Evolutionary conservation across 305 asterid species (phyloP), one percentile per base, ranked within the genome.

Genomic region (Nicotiana rustica): DNA sequence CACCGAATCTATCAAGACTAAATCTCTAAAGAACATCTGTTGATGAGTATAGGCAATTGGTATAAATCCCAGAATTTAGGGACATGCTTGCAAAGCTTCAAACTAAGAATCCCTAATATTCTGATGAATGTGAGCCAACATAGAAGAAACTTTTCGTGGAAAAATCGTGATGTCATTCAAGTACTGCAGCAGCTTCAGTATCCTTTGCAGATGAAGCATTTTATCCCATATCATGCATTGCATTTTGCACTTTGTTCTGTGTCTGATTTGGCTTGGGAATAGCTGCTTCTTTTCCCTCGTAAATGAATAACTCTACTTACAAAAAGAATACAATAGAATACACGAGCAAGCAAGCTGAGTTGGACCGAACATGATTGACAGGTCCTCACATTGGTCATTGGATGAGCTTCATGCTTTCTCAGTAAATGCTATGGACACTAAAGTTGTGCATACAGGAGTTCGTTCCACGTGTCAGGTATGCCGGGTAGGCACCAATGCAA

Each of bases 401-500:
- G 19, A 71, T 47, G 61, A 47, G 78, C 78, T 47, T 71, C 78
- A 21, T 71, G 62, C 36, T 71, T 47, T 71, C 49, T 21, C 62
- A 71, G 38, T 61, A 71, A 60, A 71, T 71, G 25, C 18, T 3
- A 71, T 71, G 14, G 18, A 47, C 62, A 71, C 88, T 87, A 88
- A 56, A 92, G 69, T 77, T 92, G 98, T n/a, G 94, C 92, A 57
- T 83, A 86, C 77, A 93, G 85, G 78, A 92, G 86, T 86, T 93
- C 94, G 2, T 93, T 93, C 98, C 98, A 93, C 18, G 94, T 88
- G 84, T 93, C 98, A 1, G 98, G 97, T 17, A 93, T 85, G 35
- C 97, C 95, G 0, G 98, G 98, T 47, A 93, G 91, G 84, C 98
- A 93, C 98, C 98, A 91, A 71, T 93, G 97, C 85, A 93, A 86